These are phyloP conservation scores for Pichia sp. DNA, from an alignment of 1,139 yeast species.

Conservation along the genomic window DNA sequence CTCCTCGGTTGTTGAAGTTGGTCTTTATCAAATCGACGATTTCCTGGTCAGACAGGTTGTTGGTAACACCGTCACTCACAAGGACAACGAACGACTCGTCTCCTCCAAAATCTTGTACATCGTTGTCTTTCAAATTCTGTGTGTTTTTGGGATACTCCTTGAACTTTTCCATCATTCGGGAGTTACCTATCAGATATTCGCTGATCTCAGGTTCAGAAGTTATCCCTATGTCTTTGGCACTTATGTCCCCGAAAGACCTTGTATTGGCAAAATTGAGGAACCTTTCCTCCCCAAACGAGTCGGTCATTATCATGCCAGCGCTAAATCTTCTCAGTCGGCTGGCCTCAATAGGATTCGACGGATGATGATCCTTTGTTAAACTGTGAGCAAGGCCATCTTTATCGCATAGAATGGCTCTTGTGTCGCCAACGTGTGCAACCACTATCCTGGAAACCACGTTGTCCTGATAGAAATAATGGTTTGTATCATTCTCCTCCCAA, in stretches of 20 bases:
- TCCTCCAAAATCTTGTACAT: slow-evolving; percentile 60
- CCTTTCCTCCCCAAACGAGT: slow-evolving; percentile 90
- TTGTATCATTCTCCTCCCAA: slow-evolving; percentile 32
- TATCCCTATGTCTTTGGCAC: slow-evolving; percentile 77
- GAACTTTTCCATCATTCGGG: slow-evolving; percentile 33
- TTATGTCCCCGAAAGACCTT: slow-evolving; percentile 84
- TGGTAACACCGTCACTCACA: slow-evolving; percentile 84
- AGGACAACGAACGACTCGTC: slow-evolving; percentile 77
- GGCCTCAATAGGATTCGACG: slow-evolving; percentile 75
- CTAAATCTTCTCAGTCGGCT: slow-evolving; percentile 63
- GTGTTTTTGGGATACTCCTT: slow-evolving; percentile 24
- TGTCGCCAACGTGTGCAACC: slow-evolving; percentile 93
- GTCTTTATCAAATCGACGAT: slow-evolving; percentile 78
- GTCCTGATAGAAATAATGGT: slow-evolving; percentile 62
- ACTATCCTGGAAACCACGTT: slow-evolving; percentile 65
- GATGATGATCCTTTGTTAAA: slow-evolving; percentile 79
- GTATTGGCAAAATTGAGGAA: slow-evolving; percentile 86
- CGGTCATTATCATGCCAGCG: slow-evolving; percentile 75
- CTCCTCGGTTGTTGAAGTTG: slow-evolving; percentile 63
- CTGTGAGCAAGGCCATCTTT: slow-evolving; percentile 72
- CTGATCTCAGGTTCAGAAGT: slow-evolving; percentile 88
- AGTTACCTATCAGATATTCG: slow-evolving; percentile 60
- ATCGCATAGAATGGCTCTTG: slow-evolving; percentile 80
- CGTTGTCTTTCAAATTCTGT: slow-evolving; percentile 33
- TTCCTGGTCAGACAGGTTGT: slow-evolving; percentile 81